Evolutionary conservation across 192 early-diverging fungal species (phyloP).

Genomic region (Rhizophagus sp.): DNA sequence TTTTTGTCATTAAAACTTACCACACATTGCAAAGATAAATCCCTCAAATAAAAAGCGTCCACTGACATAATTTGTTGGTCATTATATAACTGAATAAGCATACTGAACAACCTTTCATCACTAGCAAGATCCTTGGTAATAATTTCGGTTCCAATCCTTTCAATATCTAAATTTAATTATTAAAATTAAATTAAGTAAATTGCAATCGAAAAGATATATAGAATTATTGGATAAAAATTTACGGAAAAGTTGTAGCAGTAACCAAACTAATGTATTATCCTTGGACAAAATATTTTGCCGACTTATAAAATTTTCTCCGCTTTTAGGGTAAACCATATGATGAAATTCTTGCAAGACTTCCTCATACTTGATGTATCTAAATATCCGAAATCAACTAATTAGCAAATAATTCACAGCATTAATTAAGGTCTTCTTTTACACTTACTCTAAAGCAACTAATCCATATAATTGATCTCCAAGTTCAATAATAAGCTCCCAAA

Average conservation of each 20-base stretch:
- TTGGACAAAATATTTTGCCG: constrained; percentile 45
- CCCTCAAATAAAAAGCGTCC: constrained; percentile 75
- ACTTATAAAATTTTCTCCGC: constrained; percentile 43
- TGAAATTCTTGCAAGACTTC: constrained; percentile 57
- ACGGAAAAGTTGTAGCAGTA: constrained; percentile 68
- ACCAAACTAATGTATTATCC: constrained; percentile 76
- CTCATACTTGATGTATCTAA: constrained; percentile 57
- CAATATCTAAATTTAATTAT: constrained; percentile 52
- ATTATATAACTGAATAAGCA: constrained; percentile 72
- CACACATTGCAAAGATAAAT: constrained; percentile 73
- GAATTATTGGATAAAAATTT: constrained; percentile 2
- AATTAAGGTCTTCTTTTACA: neutral
- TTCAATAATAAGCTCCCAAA: constrained; percentile 77
- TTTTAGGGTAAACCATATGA: constrained; percentile 52
- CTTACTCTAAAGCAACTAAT: constrained; percentile 57
- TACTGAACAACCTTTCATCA: constrained; percentile 72
- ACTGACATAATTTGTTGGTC: constrained; percentile 70
- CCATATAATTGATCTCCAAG: constrained; percentile 76
- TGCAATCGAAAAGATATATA: neutral
- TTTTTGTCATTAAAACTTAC: constrained; percentile 28
- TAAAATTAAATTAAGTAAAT: neutral
- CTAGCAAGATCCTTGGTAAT: constrained; percentile 64
- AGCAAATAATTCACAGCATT: neutral
- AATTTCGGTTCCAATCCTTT: constrained; percentile 55
- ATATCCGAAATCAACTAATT: neutral